Percentiles rank a stretch among this genome's conserved stretches.
phyloP scores from a whole-genome alignment of 2,329 filamentous ascomycete genomes.

The Hawksworthiomyces lignivorus region DNA sequence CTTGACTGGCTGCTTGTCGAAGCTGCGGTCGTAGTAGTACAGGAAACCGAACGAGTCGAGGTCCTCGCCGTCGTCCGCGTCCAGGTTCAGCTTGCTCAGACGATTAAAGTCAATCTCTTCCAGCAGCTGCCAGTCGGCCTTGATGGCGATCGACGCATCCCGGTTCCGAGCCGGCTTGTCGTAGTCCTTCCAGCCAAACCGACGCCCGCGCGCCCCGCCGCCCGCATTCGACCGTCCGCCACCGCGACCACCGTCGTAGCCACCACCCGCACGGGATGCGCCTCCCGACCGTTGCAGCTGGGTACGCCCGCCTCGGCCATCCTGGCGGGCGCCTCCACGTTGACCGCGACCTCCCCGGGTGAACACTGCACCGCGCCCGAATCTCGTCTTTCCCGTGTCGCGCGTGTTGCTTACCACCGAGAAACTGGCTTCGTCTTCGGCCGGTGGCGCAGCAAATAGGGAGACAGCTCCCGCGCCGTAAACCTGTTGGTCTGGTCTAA shows the following conservation, averaged over 20 bases:
- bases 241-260: conserved; percentile 59
- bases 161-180: conserved; percentile 97
- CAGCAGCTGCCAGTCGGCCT: conserved; percentile 87
- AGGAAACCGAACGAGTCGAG: conserved; percentile 94
- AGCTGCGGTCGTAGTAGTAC: conserved; percentile 94
- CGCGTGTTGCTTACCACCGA: conserved; percentile 94
- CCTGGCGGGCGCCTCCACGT: conserved; percentile 56
- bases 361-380: conserved; percentile 82
- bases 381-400: conserved; percentile 77
- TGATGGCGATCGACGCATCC: conserved; percentile 92
- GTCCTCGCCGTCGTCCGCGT: conserved; percentile 91
- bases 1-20: conserved; percentile 90
- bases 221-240: conserved; percentile 62
- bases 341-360: conserved; percentile 75
- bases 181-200: conserved; percentile 98
- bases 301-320: conserved; percentile 50
- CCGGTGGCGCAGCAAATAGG: conserved; percentile 81
- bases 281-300: conserved; percentile 61
- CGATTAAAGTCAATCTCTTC: conserved; percentile 99
- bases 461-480: conserved; percentile 85
- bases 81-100: conserved; percentile 89
- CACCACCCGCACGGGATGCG: conserved; percentile 38
- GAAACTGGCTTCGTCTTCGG: conserved; percentile 95
- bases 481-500: conserved; percentile 86
- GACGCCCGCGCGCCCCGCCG: conserved; percentile 67